Conservation (phyloP, 2,329 filamentous ascomycete genomes). For the Apiospora saccharicola region DNA sequence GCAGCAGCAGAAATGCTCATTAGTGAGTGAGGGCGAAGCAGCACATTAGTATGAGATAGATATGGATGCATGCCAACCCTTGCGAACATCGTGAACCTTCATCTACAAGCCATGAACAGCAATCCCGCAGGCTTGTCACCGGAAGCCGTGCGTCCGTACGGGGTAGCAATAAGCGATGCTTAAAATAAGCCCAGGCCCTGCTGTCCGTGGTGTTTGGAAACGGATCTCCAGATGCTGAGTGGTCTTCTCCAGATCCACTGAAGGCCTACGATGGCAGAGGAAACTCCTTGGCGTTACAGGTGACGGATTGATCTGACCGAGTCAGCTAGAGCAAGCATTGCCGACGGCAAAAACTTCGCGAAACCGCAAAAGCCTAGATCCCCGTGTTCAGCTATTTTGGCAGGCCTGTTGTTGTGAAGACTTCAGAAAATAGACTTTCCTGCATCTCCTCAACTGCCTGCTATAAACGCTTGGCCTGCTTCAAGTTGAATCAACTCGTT, state of each 20-base stretch:
- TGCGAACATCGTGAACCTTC: slow-evolving; percentile 1
- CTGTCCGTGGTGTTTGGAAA: slow-evolving; percentile 7
- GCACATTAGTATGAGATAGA: slow-evolving; percentile 1
- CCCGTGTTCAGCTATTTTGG: background rate
- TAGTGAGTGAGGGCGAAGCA: background rate
- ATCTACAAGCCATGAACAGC: background rate
- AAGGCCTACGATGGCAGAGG: slow-evolving; percentile 21
- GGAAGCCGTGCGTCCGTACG: slow-evolving; percentile 12
- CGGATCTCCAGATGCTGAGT: slow-evolving; percentile 22
- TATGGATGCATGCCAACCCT: background rate
- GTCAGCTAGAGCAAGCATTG: background rate
- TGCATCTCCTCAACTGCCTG: slow-evolving; percentile 1
- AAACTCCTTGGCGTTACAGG: slow-evolving; percentile 32
- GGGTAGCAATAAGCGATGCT: slow-evolving; percentile 25
- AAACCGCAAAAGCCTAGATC: background rate
- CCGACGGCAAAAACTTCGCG: background rate
- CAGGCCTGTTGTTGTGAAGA: background rate
- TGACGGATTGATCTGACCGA: slow-evolving; percentile 15
- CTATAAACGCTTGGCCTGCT: slow-evolving; percentile 15
- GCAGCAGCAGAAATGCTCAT: background rate
- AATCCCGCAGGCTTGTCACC: background rate
- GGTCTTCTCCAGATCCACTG: slow-evolving; percentile 24
- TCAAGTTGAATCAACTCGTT: background rate
- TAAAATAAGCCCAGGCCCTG: slow-evolving; percentile 24
- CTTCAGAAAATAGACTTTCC: background rate